Evolutionary conservation across 805 yeast genomes (phyloP), one percentile per base, ranked within the genome.

Genomic region (Ascoidea tarda): DNA sequence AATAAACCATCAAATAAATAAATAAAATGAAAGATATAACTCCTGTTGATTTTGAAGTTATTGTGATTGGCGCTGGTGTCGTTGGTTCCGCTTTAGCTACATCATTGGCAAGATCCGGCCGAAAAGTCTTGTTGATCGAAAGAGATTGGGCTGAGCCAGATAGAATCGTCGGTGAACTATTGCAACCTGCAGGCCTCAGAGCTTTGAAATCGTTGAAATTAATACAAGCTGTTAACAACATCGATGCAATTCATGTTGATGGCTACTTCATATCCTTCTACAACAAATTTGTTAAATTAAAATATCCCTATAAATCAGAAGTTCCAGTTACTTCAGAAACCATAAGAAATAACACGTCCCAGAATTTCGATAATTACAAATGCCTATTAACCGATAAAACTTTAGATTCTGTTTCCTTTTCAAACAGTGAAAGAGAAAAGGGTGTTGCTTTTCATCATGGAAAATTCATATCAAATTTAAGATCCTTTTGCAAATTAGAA

Each of bases 1-100:
- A 31, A 10, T 6, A 31, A 10, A 46, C 16, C 6, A 46, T 3
- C 5, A 46, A 12, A 31, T 33, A 47, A 47, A n/a, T 8, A 33
- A 38, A n/a, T 8, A 32, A 8, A 32, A 16, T 31, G 16, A 28
- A 5, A 6, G 33, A 32, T 6, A 21, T 5, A 8, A n/a, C 6
- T 32, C 33, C 50, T 48, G n/a, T 59, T 45, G 62, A 62, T 5
- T 88, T 79, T 67, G 99, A 93, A 63, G 91, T 83, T 50, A 81
- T 91, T 47, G 84, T 93, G 32, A 81, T 93, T 46, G 99, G 99
- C n/a, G 97, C 98, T n/a, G 99, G 99, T 53, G 96, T 91, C 21
- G 83, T 88, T 31, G 99, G 99, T 1, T 96, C 99, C 1, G 82
- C 91, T 53, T 74, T 91, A 16, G 97, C 97, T 48, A 84, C 89